These are phyloP conservation scores for Torulaspora gathmanii DNA, from an alignment of 805 yeast genomes.

Conservation along the genomic window DNA sequence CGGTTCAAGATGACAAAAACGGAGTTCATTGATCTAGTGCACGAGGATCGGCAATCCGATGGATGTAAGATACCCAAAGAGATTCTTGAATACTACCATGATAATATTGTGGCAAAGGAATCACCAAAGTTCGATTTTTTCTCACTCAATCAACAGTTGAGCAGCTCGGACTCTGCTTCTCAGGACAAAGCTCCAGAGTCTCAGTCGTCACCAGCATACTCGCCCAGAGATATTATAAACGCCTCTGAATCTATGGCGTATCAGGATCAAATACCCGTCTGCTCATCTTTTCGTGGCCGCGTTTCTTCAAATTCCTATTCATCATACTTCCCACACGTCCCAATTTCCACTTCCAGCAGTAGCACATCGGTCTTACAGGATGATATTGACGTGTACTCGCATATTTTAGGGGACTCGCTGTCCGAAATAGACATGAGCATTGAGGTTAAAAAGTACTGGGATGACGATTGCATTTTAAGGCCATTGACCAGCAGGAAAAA, in stretches of 20 bases:
- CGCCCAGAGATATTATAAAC: conserved; percentile 22
- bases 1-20: conserved; percentile 60
- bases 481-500: conserved; percentile 5
- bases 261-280: conserved; percentile 9
- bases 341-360: conserved; percentile 16
- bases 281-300: conserved; percentile 10
- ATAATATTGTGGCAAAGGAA: conserved; percentile 58
- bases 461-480: conserved; percentile 4
- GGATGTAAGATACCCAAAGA: conserved; percentile 38
- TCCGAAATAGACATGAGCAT: conserved; percentile 12
- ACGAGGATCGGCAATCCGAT: conserved; percentile 31
- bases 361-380: conserved; percentile 17
- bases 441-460: conserved; percentile 15
- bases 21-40: conserved; percentile 52
- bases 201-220: conserved; percentile 14
- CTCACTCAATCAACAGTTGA: conserved; percentile 4
- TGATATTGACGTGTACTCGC: conserved; percentile 27
- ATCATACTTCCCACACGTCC: conserved; percentile 21
- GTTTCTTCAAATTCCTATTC: conserved; percentile 26
- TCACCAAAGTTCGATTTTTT: conserved; percentile 37
- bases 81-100: conserved; percentile 54
- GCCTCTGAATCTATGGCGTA: conserved; percentile 5
- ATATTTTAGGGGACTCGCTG: conserved; percentile 22
- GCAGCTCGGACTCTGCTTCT: conserved; percentile 1
- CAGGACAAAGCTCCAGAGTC: conserved; percentile 2